Evolutionary conservation across 805 yeast species (phyloP).

Genomic region (Saturnispora gosingensis): DNA sequence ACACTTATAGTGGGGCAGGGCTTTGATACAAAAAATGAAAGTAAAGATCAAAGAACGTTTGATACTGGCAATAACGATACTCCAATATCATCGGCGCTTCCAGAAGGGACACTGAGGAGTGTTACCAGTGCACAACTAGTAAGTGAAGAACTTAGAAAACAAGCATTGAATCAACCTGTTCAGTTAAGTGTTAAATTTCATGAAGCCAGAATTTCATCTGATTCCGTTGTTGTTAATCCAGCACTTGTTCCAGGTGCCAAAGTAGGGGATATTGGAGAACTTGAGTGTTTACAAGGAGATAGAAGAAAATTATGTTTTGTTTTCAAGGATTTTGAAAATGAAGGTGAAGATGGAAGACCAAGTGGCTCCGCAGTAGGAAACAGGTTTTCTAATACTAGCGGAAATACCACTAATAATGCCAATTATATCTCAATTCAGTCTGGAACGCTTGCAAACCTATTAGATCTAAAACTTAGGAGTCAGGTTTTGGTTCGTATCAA

Average conservation of each 20-base stretch:
- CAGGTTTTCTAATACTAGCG: conserved; percentile 17
- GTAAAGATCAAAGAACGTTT: not conserved
- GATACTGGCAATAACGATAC: not conserved
- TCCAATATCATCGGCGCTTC: not conserved
- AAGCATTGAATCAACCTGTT: conserved; percentile 24
- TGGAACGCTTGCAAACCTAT: conserved; percentile 46
- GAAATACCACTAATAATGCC: conserved; percentile 6
- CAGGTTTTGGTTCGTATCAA: conserved; percentile 48
- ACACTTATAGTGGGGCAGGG: conserved; percentile 25
- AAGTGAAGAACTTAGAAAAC: conserved; percentile 2
- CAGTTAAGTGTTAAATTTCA: conserved; percentile 50
- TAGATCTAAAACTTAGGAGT: conserved; percentile 62
- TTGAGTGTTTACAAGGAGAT: conserved; percentile 36
- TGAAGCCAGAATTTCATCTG: conserved; percentile 49
- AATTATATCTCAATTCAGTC: conserved; percentile 47
- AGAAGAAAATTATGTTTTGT: conserved; percentile 35
- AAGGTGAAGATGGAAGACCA: not conserved
- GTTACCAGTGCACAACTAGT: conserved; percentile 1
- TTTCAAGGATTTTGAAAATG: conserved; percentile 24
- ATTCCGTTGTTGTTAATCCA: conserved; percentile 57
- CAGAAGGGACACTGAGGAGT: not conserved
- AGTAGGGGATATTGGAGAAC: conserved; percentile 72
- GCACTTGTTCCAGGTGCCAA: conserved; percentile 49
- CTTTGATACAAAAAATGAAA: not conserved
- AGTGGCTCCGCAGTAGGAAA: conserved; percentile 7